A percentile compares a stretch with the other conserved stretches of the same genome.
These are phyloP conservation scores for Epithele typhae DNA, from an alignment of 768 basidiomycete species.

Conservation along the genomic window DNA sequence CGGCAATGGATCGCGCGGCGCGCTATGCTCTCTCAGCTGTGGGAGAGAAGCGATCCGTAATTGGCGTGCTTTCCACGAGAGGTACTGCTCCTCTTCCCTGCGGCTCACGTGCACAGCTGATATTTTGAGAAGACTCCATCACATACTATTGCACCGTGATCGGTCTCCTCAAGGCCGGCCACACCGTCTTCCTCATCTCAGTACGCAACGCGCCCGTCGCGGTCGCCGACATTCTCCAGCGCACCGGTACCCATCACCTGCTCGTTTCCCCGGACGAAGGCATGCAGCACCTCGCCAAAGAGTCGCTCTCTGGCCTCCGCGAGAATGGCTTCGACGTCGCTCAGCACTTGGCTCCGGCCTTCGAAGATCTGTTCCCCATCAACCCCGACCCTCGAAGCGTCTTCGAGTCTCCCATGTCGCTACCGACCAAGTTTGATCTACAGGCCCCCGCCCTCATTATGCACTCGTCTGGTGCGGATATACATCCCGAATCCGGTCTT, in stretches of 20 bases:
- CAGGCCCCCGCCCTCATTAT: slow-evolving; percentile 1
- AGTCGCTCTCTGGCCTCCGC: not conserved
- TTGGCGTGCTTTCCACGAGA: slow-evolving; percentile 22
- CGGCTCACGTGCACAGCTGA: not conserved
- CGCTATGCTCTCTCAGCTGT: slow-evolving; percentile 2
- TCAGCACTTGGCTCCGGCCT: not conserved
- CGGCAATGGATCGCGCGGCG: slow-evolving; percentile 26
- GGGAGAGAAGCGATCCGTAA: slow-evolving; percentile 11
- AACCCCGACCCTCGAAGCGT: not conserved
- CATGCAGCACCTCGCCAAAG: not conserved
- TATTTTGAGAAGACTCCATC: slow-evolving; percentile 21
- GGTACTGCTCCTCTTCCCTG: slow-evolving; percentile 2
- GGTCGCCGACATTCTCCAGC: slow-evolving; percentile 26
- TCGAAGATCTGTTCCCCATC: slow-evolving; percentile 6
- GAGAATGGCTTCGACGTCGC: not conserved
- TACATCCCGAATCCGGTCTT: not conserved
- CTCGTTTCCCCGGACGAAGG: slow-evolving; percentile 5
- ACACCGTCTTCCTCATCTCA: slow-evolving; percentile 30
- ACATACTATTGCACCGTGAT: slow-evolving; percentile 15
- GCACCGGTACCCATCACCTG: slow-evolving; percentile 5
- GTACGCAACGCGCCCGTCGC: slow-evolving; percentile 28
- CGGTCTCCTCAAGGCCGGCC: slow-evolving; percentile 18
- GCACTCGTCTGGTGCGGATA: slow-evolving; percentile 14
- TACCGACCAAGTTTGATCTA: not conserved
- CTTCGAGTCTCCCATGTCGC: not conserved